Base-by-base conservation (phyloP, 1,284 basidiomycete genomes). In the Gomphus sp. region DNA sequence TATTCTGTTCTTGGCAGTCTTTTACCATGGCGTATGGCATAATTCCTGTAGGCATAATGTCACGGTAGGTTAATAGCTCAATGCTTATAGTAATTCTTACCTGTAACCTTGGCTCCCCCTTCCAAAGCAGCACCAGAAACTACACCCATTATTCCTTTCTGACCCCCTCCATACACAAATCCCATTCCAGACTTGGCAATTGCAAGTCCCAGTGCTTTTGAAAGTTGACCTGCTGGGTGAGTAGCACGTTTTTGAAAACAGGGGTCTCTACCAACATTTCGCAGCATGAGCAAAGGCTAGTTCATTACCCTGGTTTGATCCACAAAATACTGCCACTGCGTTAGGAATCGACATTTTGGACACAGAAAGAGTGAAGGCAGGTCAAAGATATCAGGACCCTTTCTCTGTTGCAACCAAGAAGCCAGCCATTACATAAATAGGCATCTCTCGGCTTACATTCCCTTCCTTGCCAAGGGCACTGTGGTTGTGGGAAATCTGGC, bases 91-190 rank as follows among this genome's bases (percentile, higher is more conserved):
- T 31, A n/a, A 34, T 34, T 25, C 31, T 45, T 31, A 45, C 57
- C 57, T 34, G 31, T 87, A 11, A 91, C 90, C 47, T 79, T 74
- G 1, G 93, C 91, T 14, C 87, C 87, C 0, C 74, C 74, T 62
- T 85, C 74, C 16, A 91, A 73, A 0, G 80, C 85, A 0, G 90
- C 75, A 36, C 80, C 76, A 0, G 93, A 91, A 8, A 93, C 85
- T 47, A 84, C 74, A 53, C 93, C 93, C 93, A 97, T 97, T 64
- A 95, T 78, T 0, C 93, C 93, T 36, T 79, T 77, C 11, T 79
- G 78, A 0, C 92, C 93, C 16, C 93, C 94, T 4, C 93, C 93
- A 69, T 97, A 97, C 1, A 97, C 80, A 31, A 97, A 76, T 3
- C 84, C 80, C 12, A 85, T 77, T 4, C 78, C 74, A n/a, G 79